These are phyloP conservation scores for Bacidia rubella DNA, from an alignment of 495 filamentous ascomycete genomes.

Conservation along the genomic window DNA sequence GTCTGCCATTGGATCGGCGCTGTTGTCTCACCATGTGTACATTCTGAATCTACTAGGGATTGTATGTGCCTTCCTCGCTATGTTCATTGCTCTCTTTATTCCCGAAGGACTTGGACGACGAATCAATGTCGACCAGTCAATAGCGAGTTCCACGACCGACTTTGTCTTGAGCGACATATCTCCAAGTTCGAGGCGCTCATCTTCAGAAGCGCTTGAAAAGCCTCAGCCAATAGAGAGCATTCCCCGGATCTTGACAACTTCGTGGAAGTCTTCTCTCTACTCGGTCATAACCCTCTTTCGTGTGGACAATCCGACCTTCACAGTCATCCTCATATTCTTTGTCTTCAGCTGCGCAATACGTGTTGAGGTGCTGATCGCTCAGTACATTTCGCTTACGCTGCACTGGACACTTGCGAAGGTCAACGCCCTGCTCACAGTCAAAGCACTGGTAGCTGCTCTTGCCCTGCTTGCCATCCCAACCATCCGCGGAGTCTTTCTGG, in stretches of 20 bases:
- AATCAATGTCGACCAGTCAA: not conserved
- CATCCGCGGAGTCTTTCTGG: slow-evolving; percentile 4
- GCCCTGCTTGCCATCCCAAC: slow-evolving; percentile 8
- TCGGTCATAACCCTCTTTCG: slow-evolving; percentile 4
- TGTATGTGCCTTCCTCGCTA: slow-evolving; percentile 2
- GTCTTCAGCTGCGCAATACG: slow-evolving; percentile 5
- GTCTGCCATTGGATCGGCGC: slow-evolving; percentile 10
- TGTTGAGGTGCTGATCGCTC: slow-evolving; percentile 10
- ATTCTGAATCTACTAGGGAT: slow-evolving; percentile 10
- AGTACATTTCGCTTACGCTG: slow-evolving; percentile 13
- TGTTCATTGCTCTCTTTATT: slow-evolving; percentile 4
- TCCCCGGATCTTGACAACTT: not conserved
- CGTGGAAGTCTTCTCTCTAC: slow-evolving; percentile 2
- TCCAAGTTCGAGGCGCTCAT: not conserved
- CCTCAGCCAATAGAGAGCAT: not conserved
- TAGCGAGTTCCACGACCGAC: not conserved
- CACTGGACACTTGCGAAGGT: slow-evolving; percentile 13
- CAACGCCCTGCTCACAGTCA: slow-evolving; percentile 8
- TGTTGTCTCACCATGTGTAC: slow-evolving; percentile 15
- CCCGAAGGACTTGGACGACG: not conserved
- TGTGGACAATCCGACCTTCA: slow-evolving; percentile 10
- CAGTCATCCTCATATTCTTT: slow-evolving; percentile 8
- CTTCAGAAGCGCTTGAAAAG: not conserved
- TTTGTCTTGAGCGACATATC: not conserved
- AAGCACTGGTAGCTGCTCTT: slow-evolving; percentile 8